Evolutionary conservation across 306 rosid species (phyloP), one percentile per base, ranked within the genome.

Genomic region (Arachis stenosperma): DNA sequence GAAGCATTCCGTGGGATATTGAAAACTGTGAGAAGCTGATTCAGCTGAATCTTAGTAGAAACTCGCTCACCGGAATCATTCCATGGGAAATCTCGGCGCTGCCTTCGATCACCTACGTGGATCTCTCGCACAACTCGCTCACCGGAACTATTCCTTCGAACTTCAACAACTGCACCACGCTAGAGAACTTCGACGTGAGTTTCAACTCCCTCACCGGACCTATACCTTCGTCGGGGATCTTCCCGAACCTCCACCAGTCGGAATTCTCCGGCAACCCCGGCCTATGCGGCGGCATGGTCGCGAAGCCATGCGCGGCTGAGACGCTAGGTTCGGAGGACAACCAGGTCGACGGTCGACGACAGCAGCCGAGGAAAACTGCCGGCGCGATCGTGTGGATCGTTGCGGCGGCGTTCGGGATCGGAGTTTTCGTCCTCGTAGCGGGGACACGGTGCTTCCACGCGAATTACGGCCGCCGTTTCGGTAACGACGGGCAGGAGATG

Each of bases 401-500:
- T 62, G 97, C 97, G 1, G 92, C 94, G 17, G 99, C 95, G 2
- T 94, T 94, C 13, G 99, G 96, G 2, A 88, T 91, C 68, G 99
- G 99, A 0, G 79, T 94, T 0, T 91, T 91, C 70, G 89, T 87
- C 0, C 89, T 94, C 8, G 81, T 90, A 3, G 99, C 97, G 0
- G 97, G 93, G 3, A 94, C 97, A 3, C 77, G 99, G 0, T 94
- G 97, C 70, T 94, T 91, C 75, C 97, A 84, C 47, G 84, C 98
- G 3, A 87, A 83, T 29, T 86, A 88, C 67, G 81, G 79, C 81
- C 77, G 86, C 8, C 73, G 81, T 69, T 84, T 82, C 67, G n/a
- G 73, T 8, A 69, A 75, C 12, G 81, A 61, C 3, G 61, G 64
- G 6, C 77, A 65, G 1, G 92, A 88, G 70, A 74, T 77, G 29